Base-by-base conservation (phyloP, 768 basidiomycete species). In the Kwoniella newhampshirensis region DNA sequence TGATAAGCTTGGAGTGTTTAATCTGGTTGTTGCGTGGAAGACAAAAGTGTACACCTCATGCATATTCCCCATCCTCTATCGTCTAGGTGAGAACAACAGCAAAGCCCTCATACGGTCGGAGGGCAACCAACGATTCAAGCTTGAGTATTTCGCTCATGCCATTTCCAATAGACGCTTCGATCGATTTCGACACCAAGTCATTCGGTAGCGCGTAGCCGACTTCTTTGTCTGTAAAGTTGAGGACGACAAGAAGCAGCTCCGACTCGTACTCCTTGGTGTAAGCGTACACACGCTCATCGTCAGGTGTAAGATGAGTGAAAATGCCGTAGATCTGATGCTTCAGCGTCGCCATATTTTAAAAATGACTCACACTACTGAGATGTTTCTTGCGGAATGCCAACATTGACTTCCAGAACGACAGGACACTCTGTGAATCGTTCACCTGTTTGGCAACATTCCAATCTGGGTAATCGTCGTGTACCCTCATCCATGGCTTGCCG, bases 401-500 rank as follows among this genome's bases (percentile, higher is more conserved):
- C 2, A 85, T 80, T 11, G 72, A 66, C 66, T 83, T 84, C 80
- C 82, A 88, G 70, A 87, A 88, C 1, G 78, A 65, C 41, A 78
- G 78, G 2, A 86, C 84, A 66, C 83, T 85, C n/a, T 77, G 62
- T 1, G 75, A 60, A 55, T 86, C 81, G 0, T 63, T 56, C 11
- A 78, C 28, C 72, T 87, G 82, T 11, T 67, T 71, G 1, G 64
- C 78, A 9, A 78, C 85, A 62, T 87, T 87, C 59, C 59, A 61
- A 1, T 68, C 66, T 0, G 57, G 51, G 64, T 83, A 85, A 63
- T 87, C 85, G 32, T 86, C 85, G 64, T 86, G 84, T 7, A 85
- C 82, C 21, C 85, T 79, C 85, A 87, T 87, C 86, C 86, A 88
- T 0, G 87, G 86, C 1, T 72, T 79, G 1, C 30, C 39, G 1